phyloP scores from a whole-genome alignment of 225 moss, liverwort and hornwort genomes.

The Anthoceros angustus region DNA sequence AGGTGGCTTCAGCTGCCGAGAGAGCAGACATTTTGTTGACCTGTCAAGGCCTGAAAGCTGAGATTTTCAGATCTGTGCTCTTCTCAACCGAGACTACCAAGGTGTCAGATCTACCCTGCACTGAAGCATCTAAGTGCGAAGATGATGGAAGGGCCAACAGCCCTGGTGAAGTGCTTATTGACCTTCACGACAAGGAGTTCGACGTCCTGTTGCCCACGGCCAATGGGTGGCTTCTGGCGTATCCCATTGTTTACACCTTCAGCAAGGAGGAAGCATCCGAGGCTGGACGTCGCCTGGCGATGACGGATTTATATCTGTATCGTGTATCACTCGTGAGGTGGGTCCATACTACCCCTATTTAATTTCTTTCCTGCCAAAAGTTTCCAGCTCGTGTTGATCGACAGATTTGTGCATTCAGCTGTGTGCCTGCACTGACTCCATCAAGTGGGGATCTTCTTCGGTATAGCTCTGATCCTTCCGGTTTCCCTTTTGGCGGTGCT shows the following conservation, averaged over 20 bases:
- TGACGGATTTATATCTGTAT: neutral
- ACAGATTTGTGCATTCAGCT: too few relatives aligned
- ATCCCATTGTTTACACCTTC: neutral
- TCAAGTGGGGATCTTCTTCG: neutral
- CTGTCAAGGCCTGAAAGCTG: neutral
- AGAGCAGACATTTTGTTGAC: neutral
- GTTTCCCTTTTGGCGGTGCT: too few relatives aligned
- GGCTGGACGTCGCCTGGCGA: neutral
- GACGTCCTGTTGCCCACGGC: neutral
- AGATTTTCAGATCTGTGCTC: neutral
- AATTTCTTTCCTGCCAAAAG: too few relatives aligned
- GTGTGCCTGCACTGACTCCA: too few relatives aligned
- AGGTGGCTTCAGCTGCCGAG: neutral
- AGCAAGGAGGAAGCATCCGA: neutral
- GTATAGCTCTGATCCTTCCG: neutral
- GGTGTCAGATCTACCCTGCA: too few relatives aligned
- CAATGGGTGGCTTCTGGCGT: constrained; percentile 3
- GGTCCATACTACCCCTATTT: neutral
- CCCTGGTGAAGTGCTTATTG: neutral
- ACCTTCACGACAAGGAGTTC: neutral
- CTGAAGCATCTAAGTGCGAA: too few relatives aligned
- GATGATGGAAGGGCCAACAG: too few relatives aligned
- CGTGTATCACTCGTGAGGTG: neutral
- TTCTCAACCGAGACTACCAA: neutral
- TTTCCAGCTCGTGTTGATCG: too few relatives aligned